Evolutionary conservation across 2,329 filamentous ascomycete species (phyloP), one percentile per base, ranked within the genome.

Genomic region (Aureobasidium sp.): DNA sequence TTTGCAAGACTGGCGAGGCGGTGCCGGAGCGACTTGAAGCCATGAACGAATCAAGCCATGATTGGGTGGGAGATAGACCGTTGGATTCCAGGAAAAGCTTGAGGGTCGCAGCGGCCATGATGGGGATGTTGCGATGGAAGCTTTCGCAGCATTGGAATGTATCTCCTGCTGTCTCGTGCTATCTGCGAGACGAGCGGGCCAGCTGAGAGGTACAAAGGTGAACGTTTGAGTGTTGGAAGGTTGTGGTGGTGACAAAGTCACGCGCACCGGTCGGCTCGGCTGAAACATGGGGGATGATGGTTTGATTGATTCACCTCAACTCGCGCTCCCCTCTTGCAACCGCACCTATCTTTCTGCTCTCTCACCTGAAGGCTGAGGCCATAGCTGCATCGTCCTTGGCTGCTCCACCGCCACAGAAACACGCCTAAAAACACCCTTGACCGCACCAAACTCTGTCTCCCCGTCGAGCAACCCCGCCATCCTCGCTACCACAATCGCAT

Each of bases 1-100:
- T 87, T 53, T 86, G 75, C 17, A 95, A 76, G 3, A 86, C 85
- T 24, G 82, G 79, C 1, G 90, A 69, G 0, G 87, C 84, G 1
- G 80, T 82, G 34, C 67, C 66, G 60, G 78, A 69, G 68, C 73
- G 69, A 47, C 74, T 78, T 14, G 77, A 73, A 8, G 78, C 69
- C 55, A 86, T 66, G 64, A 91, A 81, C 53, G 70, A 71, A 54
- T 75, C 73, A 24, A 93, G 77, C 80, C 86, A 91, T 54, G 77
- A 59, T 68, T 60, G 70, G 30, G 63, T 83, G 69, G 71, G 84
- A 62, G 70, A 69, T 25, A 83, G 72, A 22, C 71, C 75, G 70
- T 71, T 84, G 65, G 61, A 73, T 62, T 63, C 76, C 61, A 69
- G 82, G 69, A 88, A 54, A 10, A 24, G n/a, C 17, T 37, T 34